phyloP scores from a whole-genome alignment of 1,139 yeast species.

The Williopsis jadinii region DNA sequence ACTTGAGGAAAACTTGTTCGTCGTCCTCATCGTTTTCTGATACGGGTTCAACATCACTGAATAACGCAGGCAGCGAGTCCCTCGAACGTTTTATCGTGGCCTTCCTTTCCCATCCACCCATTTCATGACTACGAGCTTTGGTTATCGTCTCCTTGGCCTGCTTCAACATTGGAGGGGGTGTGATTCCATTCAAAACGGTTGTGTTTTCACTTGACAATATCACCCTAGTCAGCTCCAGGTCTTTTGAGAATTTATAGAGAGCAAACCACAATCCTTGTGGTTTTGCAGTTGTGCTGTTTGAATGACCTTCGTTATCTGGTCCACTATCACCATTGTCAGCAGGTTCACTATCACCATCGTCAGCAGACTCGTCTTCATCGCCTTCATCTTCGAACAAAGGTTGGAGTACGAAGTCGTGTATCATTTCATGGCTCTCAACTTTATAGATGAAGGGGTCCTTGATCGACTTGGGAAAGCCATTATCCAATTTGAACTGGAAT shows the following conservation, averaged over 20 bases:
- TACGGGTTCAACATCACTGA: background rate
- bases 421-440: conserved; percentile 1
- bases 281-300: background rate
- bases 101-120: background rate
- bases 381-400: background rate
- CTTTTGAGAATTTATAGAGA: conserved; percentile 10
- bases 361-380: conserved; percentile 2
- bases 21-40: conserved; percentile 2
- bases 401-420: background rate
- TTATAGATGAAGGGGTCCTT: conserved; percentile 35
- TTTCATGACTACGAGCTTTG: too few relatives aligned
- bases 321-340: background rate
- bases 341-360: conserved; percentile 1
- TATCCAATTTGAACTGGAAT: conserved; percentile 35
- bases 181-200: background rate
- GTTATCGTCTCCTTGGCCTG: background rate
- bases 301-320: background rate
- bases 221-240: conserved; percentile 9
- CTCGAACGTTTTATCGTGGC: background rate
- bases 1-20: conserved; percentile 9
- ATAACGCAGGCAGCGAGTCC: background rate
- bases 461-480: conserved; percentile 33
- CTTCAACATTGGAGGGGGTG: background rate
- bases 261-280: conserved; percentile 2
- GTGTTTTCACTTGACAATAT: conserved; percentile 1